A percentile compares a stretch with the other conserved stretches of the same genome.
Conservation (phyloP, 176 grass and related monocot species). For the Rhynchospora pubera region DNA sequence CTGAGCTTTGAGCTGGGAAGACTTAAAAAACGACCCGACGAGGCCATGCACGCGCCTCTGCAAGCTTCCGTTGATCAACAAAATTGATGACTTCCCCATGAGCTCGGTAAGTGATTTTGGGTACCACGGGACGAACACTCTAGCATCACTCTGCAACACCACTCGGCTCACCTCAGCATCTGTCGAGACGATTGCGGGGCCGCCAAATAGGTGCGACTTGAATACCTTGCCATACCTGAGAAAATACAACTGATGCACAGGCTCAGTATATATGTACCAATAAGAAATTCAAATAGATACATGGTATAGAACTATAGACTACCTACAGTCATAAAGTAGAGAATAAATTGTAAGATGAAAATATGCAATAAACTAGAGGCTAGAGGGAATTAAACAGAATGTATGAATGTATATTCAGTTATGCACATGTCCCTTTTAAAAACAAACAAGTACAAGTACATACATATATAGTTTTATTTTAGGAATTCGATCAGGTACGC, state of each 20-base stretch:
- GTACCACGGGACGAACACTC: constrained; percentile 84
- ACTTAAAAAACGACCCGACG: constrained; percentile 87
- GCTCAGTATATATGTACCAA: background rate
- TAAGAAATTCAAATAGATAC: background rate
- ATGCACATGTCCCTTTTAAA: background rate
- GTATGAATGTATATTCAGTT: background rate
- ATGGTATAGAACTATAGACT: background rate
- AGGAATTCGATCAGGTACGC: background rate
- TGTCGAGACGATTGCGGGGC: constrained; percentile 63
- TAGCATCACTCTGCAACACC: constrained; percentile 79
- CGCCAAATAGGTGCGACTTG: constrained; percentile 83
- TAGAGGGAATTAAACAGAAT: background rate
- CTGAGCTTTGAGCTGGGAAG: constrained; percentile 60
- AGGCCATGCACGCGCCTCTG: constrained; percentile 81
- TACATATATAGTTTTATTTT: background rate
- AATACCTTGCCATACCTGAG: constrained; percentile 87
- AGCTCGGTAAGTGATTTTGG: constrained; percentile 85
- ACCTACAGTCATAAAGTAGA: background rate
- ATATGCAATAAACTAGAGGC: no score
- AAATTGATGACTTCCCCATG: constrained; percentile 96
- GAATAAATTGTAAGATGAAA: background rate
- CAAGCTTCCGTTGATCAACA: constrained; percentile 75
- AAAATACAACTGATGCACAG: constrained; percentile 15
- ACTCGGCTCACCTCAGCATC: constrained; percentile 77
- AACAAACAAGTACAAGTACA: background rate